Evolutionary conservation across 495 filamentous ascomycete genomes (phyloP).

Genomic region (Endocarpon pusillum): DNA sequence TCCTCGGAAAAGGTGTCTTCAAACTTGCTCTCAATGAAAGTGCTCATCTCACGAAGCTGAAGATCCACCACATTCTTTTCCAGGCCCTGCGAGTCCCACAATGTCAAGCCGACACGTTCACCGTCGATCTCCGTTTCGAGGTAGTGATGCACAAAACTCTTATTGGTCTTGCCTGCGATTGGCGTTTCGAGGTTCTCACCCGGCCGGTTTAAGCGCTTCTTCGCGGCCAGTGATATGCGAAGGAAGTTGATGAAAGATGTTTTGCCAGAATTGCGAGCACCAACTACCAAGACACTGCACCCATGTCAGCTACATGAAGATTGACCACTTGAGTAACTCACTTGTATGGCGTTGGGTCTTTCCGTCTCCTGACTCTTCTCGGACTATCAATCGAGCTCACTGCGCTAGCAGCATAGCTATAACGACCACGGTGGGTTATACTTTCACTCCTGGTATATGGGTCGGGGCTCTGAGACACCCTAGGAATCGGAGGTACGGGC

Average conservation of each 20-base stretch:
- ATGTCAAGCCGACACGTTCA: slow-evolving; percentile 79
- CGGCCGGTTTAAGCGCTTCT: slow-evolving; percentile 47
- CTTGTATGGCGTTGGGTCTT: slow-evolving; percentile 98
- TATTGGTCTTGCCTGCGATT: slow-evolving; percentile 26
- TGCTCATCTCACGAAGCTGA: slow-evolving; percentile 76
- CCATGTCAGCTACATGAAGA: slow-evolving; percentile 3
- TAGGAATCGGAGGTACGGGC: slow-evolving; percentile 34
- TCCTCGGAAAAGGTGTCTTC: slow-evolving; percentile 96
- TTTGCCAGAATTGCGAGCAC: slow-evolving; percentile 79
- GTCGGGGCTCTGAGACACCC: slow-evolving; percentile 33
- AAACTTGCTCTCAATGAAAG: slow-evolving; percentile 94
- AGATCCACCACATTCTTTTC: slow-evolving; percentile 89
- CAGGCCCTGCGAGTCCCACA: slow-evolving; percentile 90
- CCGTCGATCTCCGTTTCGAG: slow-evolving; percentile 89
- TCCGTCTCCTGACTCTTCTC: slow-evolving; percentile 76
- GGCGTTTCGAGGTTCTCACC: slow-evolving; percentile 29
- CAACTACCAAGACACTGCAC: slow-evolving; percentile 75
- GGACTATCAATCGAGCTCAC: slow-evolving; percentile 89
- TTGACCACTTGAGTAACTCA: slow-evolving; percentile 32
- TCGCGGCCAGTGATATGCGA: slow-evolving; percentile 57
- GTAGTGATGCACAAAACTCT: slow-evolving; percentile 69
- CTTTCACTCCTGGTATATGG: slow-evolving; percentile 74
- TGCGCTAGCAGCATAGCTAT: slow-evolving; percentile 89
- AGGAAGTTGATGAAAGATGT: slow-evolving; percentile 95
- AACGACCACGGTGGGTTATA: slow-evolving; percentile 93